Conservation (phyloP, 2,329 filamentous ascomycete species). For the Leptoxyphium fumago region DNA sequence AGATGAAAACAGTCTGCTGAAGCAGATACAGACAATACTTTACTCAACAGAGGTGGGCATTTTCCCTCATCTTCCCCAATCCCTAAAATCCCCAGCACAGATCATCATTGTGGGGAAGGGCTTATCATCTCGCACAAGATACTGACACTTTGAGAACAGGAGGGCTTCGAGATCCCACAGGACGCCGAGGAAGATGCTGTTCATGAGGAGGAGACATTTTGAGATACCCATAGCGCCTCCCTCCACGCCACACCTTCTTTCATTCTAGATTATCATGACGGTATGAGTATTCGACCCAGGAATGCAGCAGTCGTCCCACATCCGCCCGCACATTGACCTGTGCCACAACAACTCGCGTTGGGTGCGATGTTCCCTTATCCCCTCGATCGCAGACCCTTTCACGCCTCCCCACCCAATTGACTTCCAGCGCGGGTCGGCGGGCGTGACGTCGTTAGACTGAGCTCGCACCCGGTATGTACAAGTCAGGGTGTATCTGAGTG, state of each 20-base stretch:
- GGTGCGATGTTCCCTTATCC: too few species aligned
- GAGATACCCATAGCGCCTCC: not conserved
- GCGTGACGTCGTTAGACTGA: too few species aligned
- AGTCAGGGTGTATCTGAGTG: too few species aligned
- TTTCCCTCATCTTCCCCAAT: too few species aligned
- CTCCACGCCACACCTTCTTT: not conserved
- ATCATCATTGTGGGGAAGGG: not conserved
- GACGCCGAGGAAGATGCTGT: constrained; percentile 48
- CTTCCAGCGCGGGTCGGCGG: too few species aligned
- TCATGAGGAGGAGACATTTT: constrained; percentile 73
- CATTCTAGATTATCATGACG: not conserved
- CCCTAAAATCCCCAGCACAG: too few species aligned
- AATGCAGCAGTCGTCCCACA: not conserved
- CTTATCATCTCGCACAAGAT: not conserved
- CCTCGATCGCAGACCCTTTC: too few species aligned
- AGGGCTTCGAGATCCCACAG: constrained; percentile 70
- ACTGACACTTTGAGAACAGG: constrained; percentile 13
- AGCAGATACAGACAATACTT: constrained; percentile 90
- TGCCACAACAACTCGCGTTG: too few species aligned
- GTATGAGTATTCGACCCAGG: not conserved
- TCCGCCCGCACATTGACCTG: too few species aligned
- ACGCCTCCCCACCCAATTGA: too few species aligned
- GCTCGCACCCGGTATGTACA: too few species aligned
- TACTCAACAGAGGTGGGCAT: constrained; percentile 73
- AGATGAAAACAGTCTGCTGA: constrained; percentile 80